These are phyloP conservation scores for Sporobolomyces phaffii DNA, from an alignment of 768 basidiomycete genomes.

Conservation along the genomic window DNA sequence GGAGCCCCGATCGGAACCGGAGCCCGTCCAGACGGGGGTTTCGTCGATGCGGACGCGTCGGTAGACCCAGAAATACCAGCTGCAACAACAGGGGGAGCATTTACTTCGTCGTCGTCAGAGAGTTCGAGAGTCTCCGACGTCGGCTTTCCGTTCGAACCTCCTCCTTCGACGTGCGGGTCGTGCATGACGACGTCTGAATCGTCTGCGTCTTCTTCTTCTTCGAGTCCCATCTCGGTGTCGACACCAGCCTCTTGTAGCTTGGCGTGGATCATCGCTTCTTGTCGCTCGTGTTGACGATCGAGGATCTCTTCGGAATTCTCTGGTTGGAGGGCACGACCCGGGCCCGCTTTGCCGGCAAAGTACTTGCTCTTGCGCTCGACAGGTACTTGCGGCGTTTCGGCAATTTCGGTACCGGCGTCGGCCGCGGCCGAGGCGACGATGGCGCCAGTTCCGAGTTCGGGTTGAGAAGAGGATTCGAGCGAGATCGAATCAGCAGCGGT, in stretches of 20 bases:
- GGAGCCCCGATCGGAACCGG: constrained; percentile 4
- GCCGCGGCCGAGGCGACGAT: too few species aligned
- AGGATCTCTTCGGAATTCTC: neutral
- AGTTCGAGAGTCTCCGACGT: neutral
- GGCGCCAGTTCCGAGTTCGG: too few species aligned
- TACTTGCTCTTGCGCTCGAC: neutral
- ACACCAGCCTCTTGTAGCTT: neutral
- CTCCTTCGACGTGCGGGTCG: constrained; percentile 11
- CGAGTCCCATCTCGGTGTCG: neutral
- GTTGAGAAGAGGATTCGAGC: neutral
- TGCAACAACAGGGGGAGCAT: too few species aligned
- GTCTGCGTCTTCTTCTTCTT: neutral
- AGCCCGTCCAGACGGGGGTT: neutral
- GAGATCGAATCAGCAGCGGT: neutral
- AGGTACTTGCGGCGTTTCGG: too few species aligned
- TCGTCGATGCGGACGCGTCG: too few species aligned
- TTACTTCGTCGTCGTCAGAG: neutral
- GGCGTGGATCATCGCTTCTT: neutral
- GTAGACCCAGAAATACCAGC: too few species aligned
- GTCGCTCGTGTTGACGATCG: neutral
- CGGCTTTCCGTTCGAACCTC: too few species aligned
- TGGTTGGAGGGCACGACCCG: neutral
- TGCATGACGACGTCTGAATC: neutral
- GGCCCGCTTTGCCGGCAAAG: neutral
- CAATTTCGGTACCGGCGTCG: neutral